Conservation (phyloP, 257 asterid species). For the Solanum sparsipilum region DNA sequence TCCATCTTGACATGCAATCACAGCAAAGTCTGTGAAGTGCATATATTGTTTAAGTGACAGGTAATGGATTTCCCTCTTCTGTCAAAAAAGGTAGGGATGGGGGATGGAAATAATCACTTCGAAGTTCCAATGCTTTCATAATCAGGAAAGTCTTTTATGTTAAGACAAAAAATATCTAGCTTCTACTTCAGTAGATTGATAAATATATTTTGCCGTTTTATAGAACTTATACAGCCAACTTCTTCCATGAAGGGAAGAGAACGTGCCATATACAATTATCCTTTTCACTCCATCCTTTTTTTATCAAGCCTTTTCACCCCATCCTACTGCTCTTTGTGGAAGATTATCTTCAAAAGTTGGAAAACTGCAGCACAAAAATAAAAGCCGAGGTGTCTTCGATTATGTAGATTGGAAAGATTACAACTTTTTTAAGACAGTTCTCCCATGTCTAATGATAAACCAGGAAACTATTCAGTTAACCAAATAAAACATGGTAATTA, state of each 20-base stretch:
- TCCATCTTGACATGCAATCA: background rate
- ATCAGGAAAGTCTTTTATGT: background rate
- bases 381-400: background rate
- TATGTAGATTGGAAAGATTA: background rate
- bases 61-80: background rate
- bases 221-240: background rate
- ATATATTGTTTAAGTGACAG: background rate
- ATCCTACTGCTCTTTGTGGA: background rate
- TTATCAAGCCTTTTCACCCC: background rate
- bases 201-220: background rate
- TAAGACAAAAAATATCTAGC: background rate
- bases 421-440: background rate
- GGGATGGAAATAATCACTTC: background rate
- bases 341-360: background rate
- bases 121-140: background rate
- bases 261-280: background rate
- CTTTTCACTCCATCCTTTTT: background rate
- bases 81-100: background rate
- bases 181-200: background rate
- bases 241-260: background rate
- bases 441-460: background rate
- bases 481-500: background rate
- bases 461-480: background rate
- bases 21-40: background rate
- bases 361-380: background rate